A percentile compares a stretch with the other conserved stretches of the same genome.
These are phyloP conservation scores for Blastobotrys peoriensis DNA, from an alignment of 805 yeast genomes.

Conservation along the genomic window DNA sequence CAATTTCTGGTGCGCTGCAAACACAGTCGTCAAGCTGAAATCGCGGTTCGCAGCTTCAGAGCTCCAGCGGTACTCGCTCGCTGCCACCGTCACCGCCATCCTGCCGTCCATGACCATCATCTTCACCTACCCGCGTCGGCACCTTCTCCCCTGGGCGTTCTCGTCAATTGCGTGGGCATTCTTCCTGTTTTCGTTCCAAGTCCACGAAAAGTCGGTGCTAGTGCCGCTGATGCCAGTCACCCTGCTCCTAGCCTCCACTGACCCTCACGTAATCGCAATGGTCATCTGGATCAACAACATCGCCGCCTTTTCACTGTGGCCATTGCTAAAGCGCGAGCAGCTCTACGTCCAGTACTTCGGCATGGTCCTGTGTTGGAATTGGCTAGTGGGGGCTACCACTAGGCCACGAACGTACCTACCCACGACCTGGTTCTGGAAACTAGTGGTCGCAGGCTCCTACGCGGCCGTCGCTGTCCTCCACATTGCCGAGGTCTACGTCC, in stretches of 20 bases:
- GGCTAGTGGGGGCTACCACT: constrained; percentile 62
- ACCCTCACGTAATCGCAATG: constrained; percentile 59
- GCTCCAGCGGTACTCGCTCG: constrained; percentile 47
- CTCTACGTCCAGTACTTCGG: constrained; percentile 66
- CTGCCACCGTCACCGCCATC: constrained; percentile 38
- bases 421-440: constrained; percentile 36
- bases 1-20: constrained; percentile 95
- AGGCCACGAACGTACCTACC: constrained; percentile 2
- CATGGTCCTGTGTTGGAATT: constrained; percentile 58
- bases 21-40: constrained; percentile 67
- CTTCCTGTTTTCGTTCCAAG: constrained; percentile 87
- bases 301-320: constrained; percentile 82
- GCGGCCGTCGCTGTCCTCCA: constrained; percentile 48
- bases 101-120: constrained; percentile 50
- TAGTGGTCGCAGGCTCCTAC: constrained; percentile 48
- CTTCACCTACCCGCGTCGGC: constrained; percentile 44
- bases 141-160: constrained; percentile 63
- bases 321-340: constrained; percentile 72
- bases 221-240: constrained; percentile 84
- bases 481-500: constrained; percentile 43
- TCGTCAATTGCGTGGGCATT: constrained; percentile 83
- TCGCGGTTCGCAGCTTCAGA: constrained; percentile 46
- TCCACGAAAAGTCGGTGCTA: constrained; percentile 88
- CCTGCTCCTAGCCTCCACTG: constrained; percentile 47
- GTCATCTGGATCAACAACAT: constrained; percentile 84